Base-by-base conservation (phyloP, 1,139 yeast species). In the Geotrichum carabidarum region DNA sequence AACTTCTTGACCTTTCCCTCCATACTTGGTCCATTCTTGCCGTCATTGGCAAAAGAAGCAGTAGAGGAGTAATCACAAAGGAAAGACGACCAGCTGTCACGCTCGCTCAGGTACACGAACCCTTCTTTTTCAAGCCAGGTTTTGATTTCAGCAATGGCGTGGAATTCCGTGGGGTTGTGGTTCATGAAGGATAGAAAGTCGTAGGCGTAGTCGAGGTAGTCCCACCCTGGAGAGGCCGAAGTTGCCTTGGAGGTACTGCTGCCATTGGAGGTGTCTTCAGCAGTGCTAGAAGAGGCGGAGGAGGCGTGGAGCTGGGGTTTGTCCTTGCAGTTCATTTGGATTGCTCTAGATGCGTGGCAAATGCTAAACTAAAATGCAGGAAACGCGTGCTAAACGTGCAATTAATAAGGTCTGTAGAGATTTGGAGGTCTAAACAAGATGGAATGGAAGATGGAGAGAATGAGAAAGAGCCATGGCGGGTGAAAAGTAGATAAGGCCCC, bases 111-210 rank as follows among this genome's bases (percentile, higher is more conserved):
- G 66, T 86, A 90, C 8, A 66, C 68, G 67, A 88, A 91, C 0
- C 95, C 74, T 9, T 65, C 62, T 7, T 54, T 51, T 8, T 62
- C 64, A 35, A 73, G 65, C 53, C 59, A 54, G 32, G 60, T 53
- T n/a, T 64, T 60, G 46, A 84, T 82, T 14, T 78, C 77, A 50
- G 79, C 77, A 11, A 87, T 91, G 11, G 90, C 95, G 70, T 91
- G 98, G 70, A 87, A 91, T 1, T 96, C 95, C 1, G 98, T 87
- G 37, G 96, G 98, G 12, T 94, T 82, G 11, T 77, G 78, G 69
- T 87, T 85, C 68, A 91, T 84, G 66, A 87, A 91, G 56, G 81
- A 78, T 53, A 90, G 76, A 67, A 91, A 87, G 55, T 80, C 83
- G 53, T 77, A 76, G 51, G 73, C 72, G 40, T 55, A 55, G 43